These are phyloP conservation scores for Verticillium isaacii DNA, from an alignment of 2,329 filamentous ascomycete species.

Conservation along the genomic window DNA sequence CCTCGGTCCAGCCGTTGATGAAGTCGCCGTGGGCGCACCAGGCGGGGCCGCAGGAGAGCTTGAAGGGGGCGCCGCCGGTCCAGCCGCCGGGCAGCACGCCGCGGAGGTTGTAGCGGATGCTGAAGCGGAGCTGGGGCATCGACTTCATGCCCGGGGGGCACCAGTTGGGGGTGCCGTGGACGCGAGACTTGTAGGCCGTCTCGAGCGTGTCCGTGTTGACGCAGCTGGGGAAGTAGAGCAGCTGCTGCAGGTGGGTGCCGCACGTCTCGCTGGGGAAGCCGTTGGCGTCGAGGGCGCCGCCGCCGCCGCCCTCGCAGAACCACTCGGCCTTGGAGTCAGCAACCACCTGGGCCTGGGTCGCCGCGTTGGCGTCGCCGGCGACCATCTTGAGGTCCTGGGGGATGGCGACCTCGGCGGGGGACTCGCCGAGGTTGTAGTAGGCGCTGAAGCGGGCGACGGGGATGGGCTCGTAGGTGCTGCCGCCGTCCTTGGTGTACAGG, in stretches of 20 bases:
- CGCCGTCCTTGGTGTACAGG: slow-evolving; percentile 27
- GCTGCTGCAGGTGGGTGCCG: slow-evolving; percentile 48
- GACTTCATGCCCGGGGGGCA: slow-evolving; percentile 38
- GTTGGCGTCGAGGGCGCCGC: slow-evolving; percentile 45
- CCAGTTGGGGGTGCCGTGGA: slow-evolving; percentile 25
- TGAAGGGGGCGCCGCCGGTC: slow-evolving; percentile 35
- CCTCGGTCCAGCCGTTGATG: slow-evolving; percentile 42
- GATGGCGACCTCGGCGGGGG: slow-evolving; percentile 36
- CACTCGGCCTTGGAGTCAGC: slow-evolving; percentile 16
- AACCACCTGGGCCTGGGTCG: slow-evolving; percentile 28
- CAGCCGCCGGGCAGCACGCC: slow-evolving; percentile 37
- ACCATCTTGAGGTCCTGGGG: slow-evolving; percentile 38
- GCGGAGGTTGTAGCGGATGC: slow-evolving; percentile 40
- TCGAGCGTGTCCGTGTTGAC: slow-evolving; percentile 18
- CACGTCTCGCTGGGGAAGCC: slow-evolving; percentile 68
- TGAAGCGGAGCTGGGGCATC: slow-evolving; percentile 43
- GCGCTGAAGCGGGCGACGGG: slow-evolving; percentile 34
- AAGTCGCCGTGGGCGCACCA: slow-evolving; percentile 43
- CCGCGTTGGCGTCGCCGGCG: slow-evolving; percentile 32
- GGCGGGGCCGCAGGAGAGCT: slow-evolving; percentile 34
- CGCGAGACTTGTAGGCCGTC: slow-evolving; percentile 18
- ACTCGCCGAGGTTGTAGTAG: slow-evolving; percentile 37
- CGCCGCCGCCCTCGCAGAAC: slow-evolving; percentile 25
- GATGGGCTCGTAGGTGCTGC: slow-evolving; percentile 24
- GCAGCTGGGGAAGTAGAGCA: slow-evolving; percentile 27